Conservation (phyloP, 371 early-diverging fungal species). For the Phascolomyces articulosus region DNA sequence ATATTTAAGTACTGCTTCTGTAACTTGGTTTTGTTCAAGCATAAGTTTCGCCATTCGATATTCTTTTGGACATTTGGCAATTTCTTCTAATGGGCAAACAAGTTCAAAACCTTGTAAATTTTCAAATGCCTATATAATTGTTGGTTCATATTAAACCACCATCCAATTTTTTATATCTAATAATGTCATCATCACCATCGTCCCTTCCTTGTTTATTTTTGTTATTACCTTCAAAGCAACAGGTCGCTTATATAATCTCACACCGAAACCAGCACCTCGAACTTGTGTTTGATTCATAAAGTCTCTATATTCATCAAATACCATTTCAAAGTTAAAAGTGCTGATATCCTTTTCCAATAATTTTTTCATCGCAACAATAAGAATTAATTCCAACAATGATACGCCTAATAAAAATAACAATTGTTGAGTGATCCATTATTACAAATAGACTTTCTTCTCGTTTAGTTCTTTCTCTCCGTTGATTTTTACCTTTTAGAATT, state of each 20-base stretch:
- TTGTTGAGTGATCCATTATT: neutral
- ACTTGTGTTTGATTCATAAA: constrained; percentile 67
- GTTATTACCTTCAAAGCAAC: constrained; percentile 80
- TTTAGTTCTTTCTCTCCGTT: neutral
- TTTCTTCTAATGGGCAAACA: constrained; percentile 62
- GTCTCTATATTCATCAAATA: constrained; percentile 88
- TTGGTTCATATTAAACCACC: too few relatives aligned
- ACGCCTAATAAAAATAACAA: constrained; percentile 43
- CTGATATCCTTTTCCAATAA: constrained; percentile 63
- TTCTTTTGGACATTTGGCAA: constrained; percentile 78
- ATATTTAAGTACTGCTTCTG: constrained; percentile 61
- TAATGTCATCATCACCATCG: too few relatives aligned
- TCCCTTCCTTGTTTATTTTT: too few relatives aligned
- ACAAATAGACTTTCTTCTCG: too few relatives aligned
- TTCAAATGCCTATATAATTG: constrained; percentile 73
- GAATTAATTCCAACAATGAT: constrained; percentile 78
- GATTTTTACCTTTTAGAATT: constrained; percentile 56
- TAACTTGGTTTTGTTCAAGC: constrained; percentile 74
- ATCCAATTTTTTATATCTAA: neutral
- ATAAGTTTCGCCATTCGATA: constrained; percentile 81
- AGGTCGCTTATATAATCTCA: constrained; percentile 75
- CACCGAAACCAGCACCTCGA: constrained; percentile 61
- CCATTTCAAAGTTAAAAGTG: constrained; percentile 93
- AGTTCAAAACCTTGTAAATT: constrained; percentile 73
- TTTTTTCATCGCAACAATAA: constrained; percentile 82